Evolutionary conservation across 2,329 filamentous ascomycete species (phyloP), one percentile per base, ranked within the genome.

Genomic region (Zalaria obscura): DNA sequence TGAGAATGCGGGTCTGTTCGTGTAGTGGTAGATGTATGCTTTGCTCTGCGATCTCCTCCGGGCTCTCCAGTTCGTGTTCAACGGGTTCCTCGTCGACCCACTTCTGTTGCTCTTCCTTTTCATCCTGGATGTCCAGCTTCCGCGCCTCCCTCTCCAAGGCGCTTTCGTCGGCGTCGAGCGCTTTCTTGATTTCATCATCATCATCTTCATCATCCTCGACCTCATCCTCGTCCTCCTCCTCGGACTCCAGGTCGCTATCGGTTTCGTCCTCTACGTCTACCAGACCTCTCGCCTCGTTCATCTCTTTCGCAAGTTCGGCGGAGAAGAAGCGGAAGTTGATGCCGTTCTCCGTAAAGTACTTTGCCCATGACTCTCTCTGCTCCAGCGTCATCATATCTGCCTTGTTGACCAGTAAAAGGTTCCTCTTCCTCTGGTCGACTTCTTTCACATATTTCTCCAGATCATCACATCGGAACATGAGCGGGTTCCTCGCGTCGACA

Each of bases 261-360:
- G 74, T 69, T 27, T 73, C 73, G 38, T 67, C 69, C 4, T 60
- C 65, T 2, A 68, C 70, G 5, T 68, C 65, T 25, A 72, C 69
- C 3, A 75, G 60, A 25, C 76, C 70, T 40, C 76, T 71, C 31
- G 76, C 75, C 58, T 95, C 88, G 47, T 86, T 91, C 60, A 78
- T 68, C 63, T 96, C 86, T 61, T 93, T 93, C 7, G 91, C 91
- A 45, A 98, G 62, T 46, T 83, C 78, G 1, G 91, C 91, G 1
- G 93, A 98, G 69, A 98, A 98, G 68, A 96, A 98, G 53, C 82
- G 83, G 69, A 91, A 98, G 41, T 83, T 77, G 55, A 98, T 93
- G 27, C 79, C 77, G 26, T 82, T 76, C 51, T 78, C 69, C 51
- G 80, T 80, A 51, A 98, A 85, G 57, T 94, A 86, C 51, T 82